phyloP scores from a whole-genome alignment of 257 asterid species.

The Ballota nigra region DNA sequence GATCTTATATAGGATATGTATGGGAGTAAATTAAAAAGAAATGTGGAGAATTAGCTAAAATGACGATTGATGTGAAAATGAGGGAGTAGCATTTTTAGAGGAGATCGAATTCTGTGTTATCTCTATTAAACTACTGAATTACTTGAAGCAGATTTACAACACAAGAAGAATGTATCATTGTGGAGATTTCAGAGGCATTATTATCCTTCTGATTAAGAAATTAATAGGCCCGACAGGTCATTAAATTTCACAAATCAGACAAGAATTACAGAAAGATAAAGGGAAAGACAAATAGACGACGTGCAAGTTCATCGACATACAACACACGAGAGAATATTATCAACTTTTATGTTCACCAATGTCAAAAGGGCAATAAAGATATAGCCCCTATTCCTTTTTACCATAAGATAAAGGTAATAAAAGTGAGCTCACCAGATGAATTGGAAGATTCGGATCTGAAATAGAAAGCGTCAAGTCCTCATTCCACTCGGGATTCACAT shows the following conservation, averaged over 20 bases:
- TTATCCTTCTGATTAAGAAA: neutral
- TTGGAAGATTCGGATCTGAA: constrained; percentile 45
- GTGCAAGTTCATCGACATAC: neutral
- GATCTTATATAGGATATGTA: too few species aligned
- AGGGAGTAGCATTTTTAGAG: neutral
- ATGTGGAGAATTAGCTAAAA: too few species aligned
- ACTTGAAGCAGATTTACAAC: neutral
- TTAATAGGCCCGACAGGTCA: neutral
- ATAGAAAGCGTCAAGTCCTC: constrained; percentile 81
- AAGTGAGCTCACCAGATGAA: constrained; percentile 56
- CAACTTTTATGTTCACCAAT: neutral
- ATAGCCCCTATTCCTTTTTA: neutral
- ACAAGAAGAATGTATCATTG: too few species aligned
- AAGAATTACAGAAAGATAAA: neutral
- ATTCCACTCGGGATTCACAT: constrained; percentile 85
- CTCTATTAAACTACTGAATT: neutral
- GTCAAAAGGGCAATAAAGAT: neutral
- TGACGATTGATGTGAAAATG: too few species aligned
- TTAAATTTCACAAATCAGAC: too few species aligned
- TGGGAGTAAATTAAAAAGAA: too few species aligned
- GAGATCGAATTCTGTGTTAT: neutral
- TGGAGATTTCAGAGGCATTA: neutral
- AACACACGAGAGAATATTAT: neutral
- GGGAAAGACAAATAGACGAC: neutral
- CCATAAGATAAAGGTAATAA: neutral